These are phyloP conservation scores for Wallacemonas rigidus DNA, from an alignment of 208 protist species.

Conservation along the genomic window DNA sequence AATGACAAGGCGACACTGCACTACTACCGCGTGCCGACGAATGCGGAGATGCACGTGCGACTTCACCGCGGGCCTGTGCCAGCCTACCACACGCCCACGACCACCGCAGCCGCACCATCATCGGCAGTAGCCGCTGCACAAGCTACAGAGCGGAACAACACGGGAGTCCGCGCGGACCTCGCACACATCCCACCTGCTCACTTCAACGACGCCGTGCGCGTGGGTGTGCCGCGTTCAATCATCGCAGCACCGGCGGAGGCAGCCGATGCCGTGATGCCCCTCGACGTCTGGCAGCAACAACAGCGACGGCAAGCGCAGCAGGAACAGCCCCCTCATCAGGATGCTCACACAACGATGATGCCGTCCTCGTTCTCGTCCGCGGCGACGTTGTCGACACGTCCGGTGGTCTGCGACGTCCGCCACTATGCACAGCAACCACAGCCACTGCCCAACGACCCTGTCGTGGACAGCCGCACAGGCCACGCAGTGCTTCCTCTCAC, in stretches of 20 bases:
- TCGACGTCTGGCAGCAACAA: conserved; percentile 13
- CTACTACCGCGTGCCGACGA: conserved; percentile 85
- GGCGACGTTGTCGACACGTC: neutral
- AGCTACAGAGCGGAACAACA: neutral
- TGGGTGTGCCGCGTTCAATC: neutral
- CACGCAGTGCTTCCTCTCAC: too few species aligned
- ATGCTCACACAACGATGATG: conserved; percentile 19
- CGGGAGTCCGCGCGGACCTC: neutral
- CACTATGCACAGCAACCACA: neutral
- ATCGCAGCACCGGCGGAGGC: neutral
- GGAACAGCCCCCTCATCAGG: conserved; percentile 1
- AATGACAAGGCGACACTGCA: conserved; percentile 80
- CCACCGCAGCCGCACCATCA: too few species aligned
- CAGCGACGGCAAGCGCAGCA: conserved; percentile 29
- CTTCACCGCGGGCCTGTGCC: conserved; percentile 14
- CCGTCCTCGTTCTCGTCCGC: neutral
- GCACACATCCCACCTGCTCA: neutral
- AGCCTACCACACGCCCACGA: neutral
- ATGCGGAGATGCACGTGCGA: conserved; percentile 59
- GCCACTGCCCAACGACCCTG: conserved; percentile 16
- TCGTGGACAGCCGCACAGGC: conserved; percentile 26
- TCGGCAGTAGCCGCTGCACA: too few species aligned
- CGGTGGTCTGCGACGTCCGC: conserved; percentile 4
- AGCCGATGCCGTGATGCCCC: conserved; percentile 1
- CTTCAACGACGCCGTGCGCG: conserved; percentile 19